Evolutionary conservation across 257 asterid genomes (phyloP).

Genomic region (Handroanthus guayacan): DNA sequence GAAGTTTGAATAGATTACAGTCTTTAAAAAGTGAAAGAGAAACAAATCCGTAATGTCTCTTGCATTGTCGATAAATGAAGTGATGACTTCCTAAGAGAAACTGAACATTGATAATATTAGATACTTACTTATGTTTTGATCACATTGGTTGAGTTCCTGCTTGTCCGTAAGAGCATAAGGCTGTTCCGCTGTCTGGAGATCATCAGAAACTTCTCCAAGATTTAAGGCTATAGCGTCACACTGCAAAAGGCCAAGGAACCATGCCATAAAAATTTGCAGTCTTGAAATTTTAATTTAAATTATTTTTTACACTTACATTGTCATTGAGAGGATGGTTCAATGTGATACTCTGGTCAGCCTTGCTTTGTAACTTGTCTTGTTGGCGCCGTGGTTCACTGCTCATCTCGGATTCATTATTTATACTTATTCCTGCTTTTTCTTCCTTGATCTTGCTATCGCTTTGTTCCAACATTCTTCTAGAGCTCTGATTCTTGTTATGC

Average conservation of each 20-base stretch:
- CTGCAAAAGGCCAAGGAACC: slow-evolving; percentile 51
- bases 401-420: slow-evolving; percentile 33
- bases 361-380: slow-evolving; percentile 33
- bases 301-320: slow-evolving; percentile 49
- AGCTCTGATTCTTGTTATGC: slow-evolving; percentile 40
- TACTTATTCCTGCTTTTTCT: slow-evolving; percentile 34
- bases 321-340: slow-evolving; percentile 36
- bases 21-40: not conserved
- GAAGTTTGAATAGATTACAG: not conserved
- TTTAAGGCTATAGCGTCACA: slow-evolving; percentile 32
- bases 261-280: slow-evolving; percentile 28
- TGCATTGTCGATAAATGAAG: not conserved
- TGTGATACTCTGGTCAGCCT: slow-evolving; percentile 32
- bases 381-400: slow-evolving; percentile 35
- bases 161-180: slow-evolving; percentile 32
- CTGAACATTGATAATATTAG: slow-evolving; percentile 26
- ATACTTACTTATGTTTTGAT: slow-evolving; percentile 44
- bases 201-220: slow-evolving; percentile 34
- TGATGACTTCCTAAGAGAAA: not conserved
- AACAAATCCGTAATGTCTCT: not conserved
- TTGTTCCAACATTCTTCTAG: slow-evolving; percentile 40
- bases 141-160: slow-evolving; percentile 44
- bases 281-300: slow-evolving; percentile 7
- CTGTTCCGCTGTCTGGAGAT: slow-evolving; percentile 37
- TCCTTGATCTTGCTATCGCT: slow-evolving; percentile 37